Evolutionary conservation across 352 stramenopile genomes (phyloP).

Genomic region (Globisporangium alternatum): DNA sequence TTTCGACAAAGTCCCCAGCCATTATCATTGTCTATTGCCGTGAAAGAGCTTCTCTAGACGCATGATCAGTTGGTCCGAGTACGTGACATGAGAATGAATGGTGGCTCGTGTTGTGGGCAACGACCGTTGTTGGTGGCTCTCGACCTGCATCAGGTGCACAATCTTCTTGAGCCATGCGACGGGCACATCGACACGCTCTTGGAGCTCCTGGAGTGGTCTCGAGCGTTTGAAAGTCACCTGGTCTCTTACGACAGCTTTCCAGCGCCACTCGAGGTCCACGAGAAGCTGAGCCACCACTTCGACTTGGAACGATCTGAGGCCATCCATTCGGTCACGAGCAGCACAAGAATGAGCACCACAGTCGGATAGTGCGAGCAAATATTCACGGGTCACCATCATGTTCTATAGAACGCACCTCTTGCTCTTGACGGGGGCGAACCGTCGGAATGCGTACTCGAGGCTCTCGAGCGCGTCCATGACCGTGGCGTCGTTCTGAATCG

Average conservation of each 20-base stretch:
- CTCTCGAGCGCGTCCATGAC: conserved; percentile 41
- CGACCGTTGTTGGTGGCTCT: too few species aligned
- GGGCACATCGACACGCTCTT: conserved; percentile 11
- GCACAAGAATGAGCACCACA: not conserved
- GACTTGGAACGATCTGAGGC: conserved; percentile 44
- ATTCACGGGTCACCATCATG: not conserved
- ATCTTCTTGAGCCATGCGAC: conserved; percentile 53
- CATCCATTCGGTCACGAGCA: not conserved
- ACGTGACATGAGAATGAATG: too few species aligned
- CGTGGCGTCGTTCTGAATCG: conserved; percentile 1
- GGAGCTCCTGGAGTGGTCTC: conserved; percentile 4
- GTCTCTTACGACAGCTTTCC: not conserved
- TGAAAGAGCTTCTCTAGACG: conserved; percentile 3
- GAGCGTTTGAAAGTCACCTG: not conserved
- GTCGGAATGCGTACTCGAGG: conserved; percentile 58
- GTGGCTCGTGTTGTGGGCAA: too few species aligned
- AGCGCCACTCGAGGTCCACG: conserved; percentile 52
- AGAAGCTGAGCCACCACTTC: conserved; percentile 49
- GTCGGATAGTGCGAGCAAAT: not conserved
- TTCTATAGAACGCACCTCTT: conserved; percentile 29
- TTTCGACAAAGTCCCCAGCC: not conserved
- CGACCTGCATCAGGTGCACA: conserved; percentile 25
- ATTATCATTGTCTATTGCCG: not conserved
- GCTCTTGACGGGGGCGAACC: conserved; percentile 34
- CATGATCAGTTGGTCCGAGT: conserved; percentile 5